Percentiles rank a stretch among this genome's conserved stretches.
These are phyloP conservation scores for Suillus fuscotomentosus DNA, from an alignment of 768 basidiomycete genomes.

Conservation along the genomic window DNA sequence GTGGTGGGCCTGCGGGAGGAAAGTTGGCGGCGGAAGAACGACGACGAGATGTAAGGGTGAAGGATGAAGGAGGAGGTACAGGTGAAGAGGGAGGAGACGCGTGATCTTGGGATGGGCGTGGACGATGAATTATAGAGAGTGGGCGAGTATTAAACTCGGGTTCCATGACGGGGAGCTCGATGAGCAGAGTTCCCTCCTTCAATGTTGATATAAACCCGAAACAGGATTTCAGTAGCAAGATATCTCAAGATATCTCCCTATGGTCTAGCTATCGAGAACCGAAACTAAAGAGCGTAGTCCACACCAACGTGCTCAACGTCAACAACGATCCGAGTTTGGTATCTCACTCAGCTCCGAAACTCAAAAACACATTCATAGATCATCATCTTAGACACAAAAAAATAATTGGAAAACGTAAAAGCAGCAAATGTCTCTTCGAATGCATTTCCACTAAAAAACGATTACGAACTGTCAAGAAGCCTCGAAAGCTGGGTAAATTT, in stretches of 20 bases:
- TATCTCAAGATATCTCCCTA: background rate
- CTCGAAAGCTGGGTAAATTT: slow-evolving; percentile 30
- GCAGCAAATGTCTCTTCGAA: slow-evolving; percentile 1
- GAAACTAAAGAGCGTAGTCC: background rate
- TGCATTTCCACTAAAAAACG: slow-evolving; percentile 11
- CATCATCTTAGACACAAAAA: background rate
- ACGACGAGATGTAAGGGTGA: slow-evolving; percentile 42
- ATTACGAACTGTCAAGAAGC: slow-evolving; percentile 20
- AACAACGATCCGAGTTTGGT: background rate
- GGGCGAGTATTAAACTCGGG: slow-evolving; percentile 29
- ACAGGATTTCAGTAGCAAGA: background rate
- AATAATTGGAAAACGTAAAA: background rate
- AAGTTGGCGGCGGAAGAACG: slow-evolving; percentile 66
- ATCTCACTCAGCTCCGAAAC: background rate
- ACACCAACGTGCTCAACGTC: background rate
- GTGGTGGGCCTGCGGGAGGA: slow-evolving; percentile 70
- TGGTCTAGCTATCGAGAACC: background rate
- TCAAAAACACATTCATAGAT: background rate
- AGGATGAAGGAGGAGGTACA: slow-evolving; percentile 26
- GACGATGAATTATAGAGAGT: slow-evolving; percentile 24
- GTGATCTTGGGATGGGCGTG: slow-evolving; percentile 35
- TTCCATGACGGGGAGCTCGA: slow-evolving; percentile 22
- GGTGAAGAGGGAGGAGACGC: slow-evolving; percentile 27
- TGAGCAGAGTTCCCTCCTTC: background rate
- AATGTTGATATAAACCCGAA: background rate